Evolutionary conservation across 805 yeast species (phyloP).

Genomic region (Barnettozyma sucrosica): DNA sequence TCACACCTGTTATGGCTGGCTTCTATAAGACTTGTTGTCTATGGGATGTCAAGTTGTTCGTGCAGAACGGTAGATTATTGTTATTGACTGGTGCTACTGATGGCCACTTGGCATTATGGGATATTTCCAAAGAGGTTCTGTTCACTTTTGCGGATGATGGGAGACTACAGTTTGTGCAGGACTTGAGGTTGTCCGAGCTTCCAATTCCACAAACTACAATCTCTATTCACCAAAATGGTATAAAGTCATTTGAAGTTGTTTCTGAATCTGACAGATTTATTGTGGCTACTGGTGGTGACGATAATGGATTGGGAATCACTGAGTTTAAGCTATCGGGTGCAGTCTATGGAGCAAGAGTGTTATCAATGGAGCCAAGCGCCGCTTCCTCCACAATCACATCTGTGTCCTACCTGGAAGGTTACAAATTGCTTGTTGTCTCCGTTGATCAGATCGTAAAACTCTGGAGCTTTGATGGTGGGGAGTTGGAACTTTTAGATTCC

Average conservation of each 20-base stretch:
- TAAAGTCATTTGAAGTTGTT: constrained; percentile 50
- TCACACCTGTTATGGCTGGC: constrained; percentile 41
- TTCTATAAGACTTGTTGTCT: constrained; percentile 73
- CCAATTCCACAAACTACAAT: constrained; percentile 34
- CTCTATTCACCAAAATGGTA: constrained; percentile 78
- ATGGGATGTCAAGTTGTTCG: constrained; percentile 49
- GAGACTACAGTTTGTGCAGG: constrained; percentile 4
- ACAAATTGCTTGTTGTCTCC: constrained; percentile 53
- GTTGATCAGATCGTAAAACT: constrained; percentile 75
- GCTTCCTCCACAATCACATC: constrained; percentile 87
- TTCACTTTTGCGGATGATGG: constrained; percentile 12
- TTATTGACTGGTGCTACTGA: constrained; percentile 72
- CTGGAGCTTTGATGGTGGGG: constrained; percentile 43
- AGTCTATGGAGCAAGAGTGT: constrained; percentile 23
- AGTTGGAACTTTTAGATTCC: constrained; percentile 31
- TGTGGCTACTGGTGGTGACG: constrained; percentile 87
- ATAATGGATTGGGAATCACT: constrained; percentile 58
- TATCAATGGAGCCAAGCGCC: constrained; percentile 44
- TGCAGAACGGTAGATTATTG: constrained; percentile 25
- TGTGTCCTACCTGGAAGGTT: constrained; percentile 32
- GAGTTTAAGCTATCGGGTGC: constrained; percentile 28
- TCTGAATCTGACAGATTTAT: constrained; percentile 18
- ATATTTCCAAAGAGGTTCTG: constrained; percentile 32
- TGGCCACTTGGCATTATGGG: constrained; percentile 67
- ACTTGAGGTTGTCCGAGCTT: constrained; percentile 8